A percentile compares a stretch with the other conserved stretches of the same genome.
Evolutionary conservation across 106 monocot genomes (phyloP).

Genomic region (Xerophyta viscosa): DNA sequence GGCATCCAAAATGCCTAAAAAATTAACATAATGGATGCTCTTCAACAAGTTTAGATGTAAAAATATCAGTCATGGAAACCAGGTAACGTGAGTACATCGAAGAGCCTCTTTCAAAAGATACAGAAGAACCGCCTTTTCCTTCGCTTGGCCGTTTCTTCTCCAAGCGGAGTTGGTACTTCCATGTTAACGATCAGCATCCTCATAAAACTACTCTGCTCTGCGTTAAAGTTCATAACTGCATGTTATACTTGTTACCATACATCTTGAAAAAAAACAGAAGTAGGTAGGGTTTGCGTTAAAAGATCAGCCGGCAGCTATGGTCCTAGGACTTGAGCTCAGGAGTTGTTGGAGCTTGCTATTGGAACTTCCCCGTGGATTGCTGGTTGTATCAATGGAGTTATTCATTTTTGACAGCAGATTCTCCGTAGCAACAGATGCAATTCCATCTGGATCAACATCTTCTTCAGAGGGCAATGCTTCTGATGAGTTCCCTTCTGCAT

Average conservation of each 20-base stretch:
- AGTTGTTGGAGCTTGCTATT: slow-evolving; percentile 45
- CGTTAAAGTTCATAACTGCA: background rate
- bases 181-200: too few relatives aligned
- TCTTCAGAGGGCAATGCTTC: slow-evolving; percentile 9
- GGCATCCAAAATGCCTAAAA: too few relatives aligned
- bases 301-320: slow-evolving; percentile 40
- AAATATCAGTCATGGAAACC: too few relatives aligned
- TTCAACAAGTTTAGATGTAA: too few relatives aligned
- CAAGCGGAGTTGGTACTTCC: too few relatives aligned
- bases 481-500: slow-evolving; percentile 7
- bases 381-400: slow-evolving; percentile 4
- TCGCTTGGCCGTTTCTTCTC: too few relatives aligned
- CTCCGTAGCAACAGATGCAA: slow-evolving; percentile 25
- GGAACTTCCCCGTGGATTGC: slow-evolving; percentile 12
- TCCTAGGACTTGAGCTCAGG: slow-evolving; percentile 35
- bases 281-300: background rate
- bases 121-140: too few relatives aligned
- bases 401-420: slow-evolving; percentile 75
- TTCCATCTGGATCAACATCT: slow-evolving; percentile 11
- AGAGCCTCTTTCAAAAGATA: too few relatives aligned
- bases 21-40: too few relatives aligned
- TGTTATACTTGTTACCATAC: background rate
- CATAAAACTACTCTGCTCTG: too few relatives aligned
- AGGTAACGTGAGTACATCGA: too few relatives aligned
- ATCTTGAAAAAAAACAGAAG: background rate